Percentiles rank a stretch among this genome's conserved stretches.
Conservation (phyloP, 805 yeast genomes). For the Zygoascus bituminiphila region DNA sequence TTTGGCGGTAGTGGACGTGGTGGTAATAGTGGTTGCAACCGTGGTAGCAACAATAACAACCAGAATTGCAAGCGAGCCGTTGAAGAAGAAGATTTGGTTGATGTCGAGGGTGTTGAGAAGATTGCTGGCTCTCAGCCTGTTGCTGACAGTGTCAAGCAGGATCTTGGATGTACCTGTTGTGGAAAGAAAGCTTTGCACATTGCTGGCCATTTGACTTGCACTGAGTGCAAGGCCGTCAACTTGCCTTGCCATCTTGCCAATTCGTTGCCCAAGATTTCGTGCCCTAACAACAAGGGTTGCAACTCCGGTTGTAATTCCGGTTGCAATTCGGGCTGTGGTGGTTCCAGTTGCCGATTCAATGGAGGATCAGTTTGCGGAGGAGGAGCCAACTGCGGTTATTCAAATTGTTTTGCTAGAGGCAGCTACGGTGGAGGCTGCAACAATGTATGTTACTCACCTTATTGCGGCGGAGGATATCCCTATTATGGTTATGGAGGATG, state of each 20-base stretch:
- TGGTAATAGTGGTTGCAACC: conserved; percentile 1
- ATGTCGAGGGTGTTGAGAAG: background rate
- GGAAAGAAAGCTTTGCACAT: background rate
- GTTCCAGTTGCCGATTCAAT: background rate
- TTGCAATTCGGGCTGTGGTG: conserved; percentile 1
- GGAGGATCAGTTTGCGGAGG: background rate
- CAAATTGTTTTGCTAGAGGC: background rate
- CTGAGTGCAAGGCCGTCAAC: background rate
- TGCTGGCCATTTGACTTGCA: background rate
- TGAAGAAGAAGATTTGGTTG: background rate
- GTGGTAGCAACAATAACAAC: conserved; percentile 1
- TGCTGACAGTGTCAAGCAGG: background rate
- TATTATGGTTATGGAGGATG: background rate
- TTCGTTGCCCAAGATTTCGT: conserved; percentile 1
- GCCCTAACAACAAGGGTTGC: conserved; percentile 3
- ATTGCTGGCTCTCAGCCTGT: background rate
- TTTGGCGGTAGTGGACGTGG: conserved; percentile 2
- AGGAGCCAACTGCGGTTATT: background rate
- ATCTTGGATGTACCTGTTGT: background rate
- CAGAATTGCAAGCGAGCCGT: background rate
- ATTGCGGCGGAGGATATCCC: background rate
- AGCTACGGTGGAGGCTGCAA: background rate
- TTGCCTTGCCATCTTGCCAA: background rate
- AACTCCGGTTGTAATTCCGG: no score
- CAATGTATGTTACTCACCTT: conserved; percentile 1